Conservation (phyloP, 2,329 filamentous ascomycete genomes). For the Claviceps lovelessii region DNA sequence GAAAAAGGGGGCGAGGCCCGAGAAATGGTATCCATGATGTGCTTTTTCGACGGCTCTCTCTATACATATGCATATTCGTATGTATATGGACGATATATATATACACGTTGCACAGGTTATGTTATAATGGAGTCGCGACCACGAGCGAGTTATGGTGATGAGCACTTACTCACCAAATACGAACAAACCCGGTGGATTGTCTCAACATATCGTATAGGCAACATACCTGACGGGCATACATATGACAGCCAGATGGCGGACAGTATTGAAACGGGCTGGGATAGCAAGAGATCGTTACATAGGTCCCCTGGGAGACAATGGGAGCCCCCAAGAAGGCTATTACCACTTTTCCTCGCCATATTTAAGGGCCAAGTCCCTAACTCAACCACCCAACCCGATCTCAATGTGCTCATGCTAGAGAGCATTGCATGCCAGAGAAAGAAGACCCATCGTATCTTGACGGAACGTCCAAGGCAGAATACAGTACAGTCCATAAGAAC, state of each 20-base stretch:
- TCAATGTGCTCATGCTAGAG: neutral
- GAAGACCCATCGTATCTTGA: neutral
- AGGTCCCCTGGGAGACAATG: neutral
- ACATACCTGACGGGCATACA: neutral
- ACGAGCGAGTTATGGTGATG: no score
- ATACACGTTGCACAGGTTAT: no score
- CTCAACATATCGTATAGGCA: neutral
- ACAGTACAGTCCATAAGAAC: neutral
- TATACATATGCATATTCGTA: no score
- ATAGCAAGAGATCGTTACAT: neutral
- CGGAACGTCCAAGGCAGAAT: neutral
- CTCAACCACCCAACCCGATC: neutral
- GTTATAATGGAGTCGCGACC: no score
- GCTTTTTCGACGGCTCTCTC: no score
- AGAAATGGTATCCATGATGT: no score
- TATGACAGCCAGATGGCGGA: neutral
- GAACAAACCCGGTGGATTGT: neutral
- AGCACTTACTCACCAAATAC: no score
- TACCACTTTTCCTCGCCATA: neutral
- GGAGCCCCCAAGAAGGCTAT: neutral
- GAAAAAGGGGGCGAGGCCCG: no score
- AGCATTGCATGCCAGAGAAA: neutral
- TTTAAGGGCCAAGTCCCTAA: neutral
- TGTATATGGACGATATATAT: no score
- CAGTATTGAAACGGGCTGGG: neutral